phyloP scores from a whole-genome alignment of 2,329 filamentous ascomycete species.

The Orbilia blumenaviensis region DNA sequence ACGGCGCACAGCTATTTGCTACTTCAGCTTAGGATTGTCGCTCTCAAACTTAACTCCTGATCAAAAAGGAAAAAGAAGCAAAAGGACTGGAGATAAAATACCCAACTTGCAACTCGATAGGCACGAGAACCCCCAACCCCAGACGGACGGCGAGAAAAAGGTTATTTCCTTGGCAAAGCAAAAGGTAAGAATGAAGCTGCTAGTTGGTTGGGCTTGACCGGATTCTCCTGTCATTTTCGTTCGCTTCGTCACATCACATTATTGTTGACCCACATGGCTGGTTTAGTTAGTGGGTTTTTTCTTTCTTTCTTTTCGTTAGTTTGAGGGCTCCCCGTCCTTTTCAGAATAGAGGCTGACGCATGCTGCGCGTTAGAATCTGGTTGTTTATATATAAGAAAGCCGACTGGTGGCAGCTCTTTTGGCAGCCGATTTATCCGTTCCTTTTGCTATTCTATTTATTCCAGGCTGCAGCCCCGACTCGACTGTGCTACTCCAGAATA shows the following conservation, averaged over 20 bases:
- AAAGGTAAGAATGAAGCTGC: conserved; percentile 19
- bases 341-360: conserved; percentile 43
- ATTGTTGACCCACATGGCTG: conserved; percentile 29
- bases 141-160: not conserved
- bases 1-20: conserved; percentile 10
- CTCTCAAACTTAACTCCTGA: not conserved
- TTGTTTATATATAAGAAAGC: conserved; percentile 40
- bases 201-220: conserved; percentile 29
- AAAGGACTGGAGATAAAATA: conserved; percentile 8
- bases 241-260: conserved; percentile 49
- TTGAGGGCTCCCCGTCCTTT: not conserved
- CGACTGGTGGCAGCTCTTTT: not conserved
- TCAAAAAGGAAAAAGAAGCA: conserved; percentile 5
- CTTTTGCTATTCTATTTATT: conserved; percentile 2
- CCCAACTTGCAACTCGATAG: conserved; percentile 4
- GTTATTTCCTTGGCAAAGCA: conserved; percentile 22
- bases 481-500: not conserved
- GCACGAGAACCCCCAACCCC: conserved; percentile 1
- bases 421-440: conserved; percentile 13
- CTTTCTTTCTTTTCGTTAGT: not conserved
- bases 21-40: conserved; percentile 16
- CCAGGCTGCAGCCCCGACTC: not conserved
- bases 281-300: not conserved
- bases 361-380: conserved; percentile 7
- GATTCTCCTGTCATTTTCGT: conserved; percentile 44